Conservation (phyloP, 2,329 filamentous ascomycete species). For the Meredithiella fracta region DNA sequence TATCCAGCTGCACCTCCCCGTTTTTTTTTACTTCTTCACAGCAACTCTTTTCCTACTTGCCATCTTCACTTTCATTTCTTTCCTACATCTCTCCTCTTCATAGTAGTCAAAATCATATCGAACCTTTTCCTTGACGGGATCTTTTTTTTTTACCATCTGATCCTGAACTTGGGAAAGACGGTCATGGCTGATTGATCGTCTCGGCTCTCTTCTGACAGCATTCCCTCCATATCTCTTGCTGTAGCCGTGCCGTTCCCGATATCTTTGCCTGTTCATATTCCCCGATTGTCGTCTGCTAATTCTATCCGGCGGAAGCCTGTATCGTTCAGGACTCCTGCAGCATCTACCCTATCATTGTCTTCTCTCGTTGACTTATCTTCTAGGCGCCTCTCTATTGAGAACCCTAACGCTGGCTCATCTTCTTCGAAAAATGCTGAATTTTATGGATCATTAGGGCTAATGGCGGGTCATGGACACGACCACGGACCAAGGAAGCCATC, state of each 20-base stretch:
- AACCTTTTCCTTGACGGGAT: too few relatives aligned
- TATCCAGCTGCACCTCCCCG: neutral
- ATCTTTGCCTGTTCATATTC: neutral
- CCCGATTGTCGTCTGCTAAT: neutral
- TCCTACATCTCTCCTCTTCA: too few relatives aligned
- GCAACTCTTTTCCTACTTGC: neutral
- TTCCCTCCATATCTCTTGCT: neutral
- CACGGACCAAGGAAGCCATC: neutral
- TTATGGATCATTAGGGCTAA: too few relatives aligned
- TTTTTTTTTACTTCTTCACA: neutral
- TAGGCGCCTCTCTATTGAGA: too few relatives aligned
- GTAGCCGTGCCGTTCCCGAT: neutral
- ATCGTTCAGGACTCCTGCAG: neutral
- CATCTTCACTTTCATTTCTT: too few relatives aligned
- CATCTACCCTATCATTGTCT: neutral
- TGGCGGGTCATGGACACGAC: too few relatives aligned
- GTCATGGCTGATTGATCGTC: neutral
- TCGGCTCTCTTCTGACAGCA: neutral
- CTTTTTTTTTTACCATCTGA: too few relatives aligned
- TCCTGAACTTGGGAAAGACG: neutral
- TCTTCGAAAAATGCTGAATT: neutral
- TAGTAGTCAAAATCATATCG: too few relatives aligned
- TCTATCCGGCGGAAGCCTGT: slow-evolving; percentile 12
- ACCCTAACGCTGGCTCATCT: neutral
- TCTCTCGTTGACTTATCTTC: neutral